Conservation (phyloP, 345 rosid genomes). For the Punica granatum region DNA sequence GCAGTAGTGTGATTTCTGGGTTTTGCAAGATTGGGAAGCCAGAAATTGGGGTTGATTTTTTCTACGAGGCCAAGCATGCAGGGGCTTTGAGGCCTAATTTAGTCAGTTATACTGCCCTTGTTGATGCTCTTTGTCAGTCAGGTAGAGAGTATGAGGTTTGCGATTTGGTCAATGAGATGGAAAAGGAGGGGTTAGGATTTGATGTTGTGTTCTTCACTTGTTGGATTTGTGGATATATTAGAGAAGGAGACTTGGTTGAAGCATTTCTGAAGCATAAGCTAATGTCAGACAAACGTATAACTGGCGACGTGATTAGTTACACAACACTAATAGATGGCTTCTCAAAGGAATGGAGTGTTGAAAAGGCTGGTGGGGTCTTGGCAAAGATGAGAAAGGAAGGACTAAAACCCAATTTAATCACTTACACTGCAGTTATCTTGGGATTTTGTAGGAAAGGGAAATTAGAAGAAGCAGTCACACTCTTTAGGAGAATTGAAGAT, state of each 20-base stretch:
- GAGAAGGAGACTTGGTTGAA: constrained; percentile 36
- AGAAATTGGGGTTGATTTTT: constrained; percentile 52
- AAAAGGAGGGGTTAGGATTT: constrained; percentile 43
- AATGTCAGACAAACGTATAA: constrained; percentile 46
- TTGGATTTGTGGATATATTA: constrained; percentile 53
- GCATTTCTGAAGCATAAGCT: constrained; percentile 36
- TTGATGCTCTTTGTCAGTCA: constrained; percentile 46
- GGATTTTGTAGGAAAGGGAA: constrained; percentile 61
- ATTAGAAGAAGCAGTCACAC: constrained; percentile 45
- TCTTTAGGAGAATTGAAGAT: constrained; percentile 44
- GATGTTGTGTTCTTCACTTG: constrained; percentile 61
- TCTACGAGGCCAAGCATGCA: constrained; percentile 32
- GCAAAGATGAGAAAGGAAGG: constrained; percentile 53
- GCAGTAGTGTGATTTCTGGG: constrained; percentile 60
- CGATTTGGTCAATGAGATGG: constrained; percentile 38
- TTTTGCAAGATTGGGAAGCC: constrained; percentile 64
- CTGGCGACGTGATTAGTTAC: constrained; percentile 43
- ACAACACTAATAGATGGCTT: constrained; percentile 53
- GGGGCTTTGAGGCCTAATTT: constrained; percentile 54
- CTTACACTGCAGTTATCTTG: constrained; percentile 44
- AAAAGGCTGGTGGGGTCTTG: constrained; percentile 45
- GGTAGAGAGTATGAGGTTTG: constrained; percentile 50
- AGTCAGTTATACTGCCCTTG: constrained; percentile 54
- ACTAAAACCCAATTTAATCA: constrained; percentile 46
- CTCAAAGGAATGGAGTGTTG: constrained; percentile 33